A percentile compares a stretch with the other conserved stretches of the same genome.
Conservation (phyloP, 164 flowering plant species). For the Saururus chinensis region DNA sequence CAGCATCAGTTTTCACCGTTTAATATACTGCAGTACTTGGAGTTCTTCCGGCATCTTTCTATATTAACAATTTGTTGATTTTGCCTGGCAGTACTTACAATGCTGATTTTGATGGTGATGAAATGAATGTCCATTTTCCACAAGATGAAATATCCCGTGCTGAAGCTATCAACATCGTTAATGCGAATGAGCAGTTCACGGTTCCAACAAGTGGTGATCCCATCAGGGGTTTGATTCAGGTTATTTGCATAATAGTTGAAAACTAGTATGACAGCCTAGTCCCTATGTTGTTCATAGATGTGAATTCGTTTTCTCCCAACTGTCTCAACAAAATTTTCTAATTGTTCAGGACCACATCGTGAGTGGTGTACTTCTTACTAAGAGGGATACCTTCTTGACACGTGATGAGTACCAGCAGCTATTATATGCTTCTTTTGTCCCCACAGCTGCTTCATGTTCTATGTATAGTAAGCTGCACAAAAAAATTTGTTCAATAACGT, state of each 20-base stretch:
- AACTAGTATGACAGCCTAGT: background rate
- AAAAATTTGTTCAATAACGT: constrained; percentile 34
- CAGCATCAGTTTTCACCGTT: background rate
- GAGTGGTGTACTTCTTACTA: constrained; percentile 79
- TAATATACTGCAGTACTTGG: background rate
- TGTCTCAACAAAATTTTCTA: background rate
- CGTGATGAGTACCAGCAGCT: constrained; percentile 65
- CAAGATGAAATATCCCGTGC: constrained; percentile 99
- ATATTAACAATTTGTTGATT: background rate
- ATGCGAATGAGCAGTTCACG: constrained; percentile 90
- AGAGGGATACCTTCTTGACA: constrained; percentile 74
- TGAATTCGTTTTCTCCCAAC: background rate
- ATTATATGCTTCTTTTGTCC: constrained; percentile 64
- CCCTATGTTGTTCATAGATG: background rate
- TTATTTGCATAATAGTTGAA: constrained; percentile 1
- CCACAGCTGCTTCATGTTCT: constrained; percentile 20
- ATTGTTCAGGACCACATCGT: constrained; percentile 72
- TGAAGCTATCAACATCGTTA: constrained; percentile 82
- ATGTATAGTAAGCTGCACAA: constrained; percentile 20
- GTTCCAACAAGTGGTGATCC: constrained; percentile 94
- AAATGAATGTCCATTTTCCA: constrained; percentile 97
- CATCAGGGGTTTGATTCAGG: constrained; percentile 92
- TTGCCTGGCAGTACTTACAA: constrained; percentile 60
- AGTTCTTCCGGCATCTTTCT: background rate
- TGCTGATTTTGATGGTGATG: constrained; percentile 99